Evolutionary conservation across 805 yeast species (phyloP).

Genomic region (Saccharomycopsis guyanensis): DNA sequence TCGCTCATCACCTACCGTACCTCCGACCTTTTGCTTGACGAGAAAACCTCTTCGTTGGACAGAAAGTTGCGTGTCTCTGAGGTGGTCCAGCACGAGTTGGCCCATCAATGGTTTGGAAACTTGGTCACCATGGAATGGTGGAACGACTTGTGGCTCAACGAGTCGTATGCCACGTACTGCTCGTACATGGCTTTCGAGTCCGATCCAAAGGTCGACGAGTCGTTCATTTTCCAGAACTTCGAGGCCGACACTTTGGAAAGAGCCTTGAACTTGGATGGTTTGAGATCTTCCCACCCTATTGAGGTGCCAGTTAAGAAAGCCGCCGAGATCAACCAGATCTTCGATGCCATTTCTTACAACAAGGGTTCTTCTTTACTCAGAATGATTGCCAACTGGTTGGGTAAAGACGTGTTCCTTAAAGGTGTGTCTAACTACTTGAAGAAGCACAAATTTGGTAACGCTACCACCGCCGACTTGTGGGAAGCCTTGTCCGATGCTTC

Average conservation of each 20-base stretch:
- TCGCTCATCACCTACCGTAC: slow-evolving; percentile 76
- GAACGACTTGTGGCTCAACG: slow-evolving; percentile 86
- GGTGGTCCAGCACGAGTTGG: slow-evolving; percentile 82
- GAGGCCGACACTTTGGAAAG: slow-evolving; percentile 70
- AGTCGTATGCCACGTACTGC: slow-evolving; percentile 67
- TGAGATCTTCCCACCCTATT: slow-evolving; percentile 79
- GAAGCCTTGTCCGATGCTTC: slow-evolving; percentile 58
- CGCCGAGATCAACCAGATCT: slow-evolving; percentile 75
- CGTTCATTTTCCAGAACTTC: slow-evolving; percentile 84
- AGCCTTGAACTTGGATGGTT: slow-evolving; percentile 68
- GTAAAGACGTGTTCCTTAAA: slow-evolving; percentile 66
- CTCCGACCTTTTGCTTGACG: slow-evolving; percentile 66
- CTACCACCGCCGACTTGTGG: slow-evolving; percentile 74
- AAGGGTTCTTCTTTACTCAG: slow-evolving; percentile 75
- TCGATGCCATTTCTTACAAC: slow-evolving; percentile 76
- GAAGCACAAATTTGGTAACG: slow-evolving; percentile 71
- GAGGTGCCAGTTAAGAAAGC: slow-evolving; percentile 77
- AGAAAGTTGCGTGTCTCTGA: slow-evolving; percentile 73
- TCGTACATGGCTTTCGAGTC: slow-evolving; percentile 82
- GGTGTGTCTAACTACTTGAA: slow-evolving; percentile 75
- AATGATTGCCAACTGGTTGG: slow-evolving; percentile 75
- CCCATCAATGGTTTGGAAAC: slow-evolving; percentile 91
- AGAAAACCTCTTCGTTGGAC: slow-evolving; percentile 54
- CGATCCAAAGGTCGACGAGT: slow-evolving; percentile 67
- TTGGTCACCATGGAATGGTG: slow-evolving; percentile 90